phyloP scores from a whole-genome alignment of 2,329 filamentous ascomycete species.

The Aspergillus aculeatus region DNA sequence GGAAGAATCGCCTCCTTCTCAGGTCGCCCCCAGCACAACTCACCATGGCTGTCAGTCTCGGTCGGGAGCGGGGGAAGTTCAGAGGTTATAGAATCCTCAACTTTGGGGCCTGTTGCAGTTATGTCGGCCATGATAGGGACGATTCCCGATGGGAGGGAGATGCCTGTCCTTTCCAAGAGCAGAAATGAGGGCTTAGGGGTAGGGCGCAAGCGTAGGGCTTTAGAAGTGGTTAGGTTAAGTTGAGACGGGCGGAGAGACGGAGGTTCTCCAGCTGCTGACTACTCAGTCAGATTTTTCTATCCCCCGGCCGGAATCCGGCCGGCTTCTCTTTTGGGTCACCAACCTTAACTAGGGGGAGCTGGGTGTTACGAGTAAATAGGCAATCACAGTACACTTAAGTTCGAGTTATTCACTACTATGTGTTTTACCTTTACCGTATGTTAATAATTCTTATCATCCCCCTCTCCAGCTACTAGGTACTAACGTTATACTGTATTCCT shows the following conservation, averaged over 20 bases:
- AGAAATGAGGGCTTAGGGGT: constrained; percentile 52
- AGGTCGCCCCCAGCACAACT: constrained; percentile 18
- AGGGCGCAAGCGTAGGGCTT: constrained; percentile 49
- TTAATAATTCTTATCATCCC: not conserved
- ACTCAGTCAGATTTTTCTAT: not conserved
- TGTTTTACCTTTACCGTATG: not conserved
- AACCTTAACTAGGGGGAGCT: not conserved
- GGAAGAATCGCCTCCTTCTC: not conserved
- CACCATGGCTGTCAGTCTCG: constrained; percentile 35
- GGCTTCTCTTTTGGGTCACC: not conserved
- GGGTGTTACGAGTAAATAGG: no score
- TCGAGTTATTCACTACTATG: not conserved
- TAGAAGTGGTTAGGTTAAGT: constrained; percentile 6
- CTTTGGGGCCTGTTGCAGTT: constrained; percentile 26
- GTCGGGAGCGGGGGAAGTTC: constrained; percentile 31
- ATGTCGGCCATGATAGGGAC: constrained; percentile 35
- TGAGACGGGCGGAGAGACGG: not conserved
- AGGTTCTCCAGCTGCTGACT: not conserved
- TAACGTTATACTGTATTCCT: no score
- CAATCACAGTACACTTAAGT: no score
- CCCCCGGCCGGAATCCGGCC: not conserved
- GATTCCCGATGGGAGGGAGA: constrained; percentile 22
- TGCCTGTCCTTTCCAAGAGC: constrained; percentile 41
- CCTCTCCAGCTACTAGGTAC: no score
- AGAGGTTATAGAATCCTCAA: constrained; percentile 29